Evolutionary conservation across 2,329 filamentous ascomycete species (phyloP), one percentile per base, ranked within the genome.

Genomic region (Mariannaea elegans): DNA sequence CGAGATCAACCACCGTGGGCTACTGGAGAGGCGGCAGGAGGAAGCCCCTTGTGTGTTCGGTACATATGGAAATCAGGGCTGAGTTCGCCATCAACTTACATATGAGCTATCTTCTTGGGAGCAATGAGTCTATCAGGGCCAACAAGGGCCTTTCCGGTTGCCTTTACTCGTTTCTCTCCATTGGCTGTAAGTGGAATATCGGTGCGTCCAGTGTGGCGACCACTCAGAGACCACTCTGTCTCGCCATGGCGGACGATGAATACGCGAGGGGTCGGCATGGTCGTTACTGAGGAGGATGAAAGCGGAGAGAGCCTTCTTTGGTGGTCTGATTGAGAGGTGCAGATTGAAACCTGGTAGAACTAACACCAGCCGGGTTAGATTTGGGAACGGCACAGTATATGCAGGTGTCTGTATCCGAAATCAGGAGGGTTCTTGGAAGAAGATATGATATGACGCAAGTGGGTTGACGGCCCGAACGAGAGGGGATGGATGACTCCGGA

Each of bases 211-310:
- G 94, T 98, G 78, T 97, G 92, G 51, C 88, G 85, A 56, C 93
- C 94, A 67, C 90, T 90, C 46, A 97, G 87, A 5, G 92, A 96
- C 94, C 94, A 98, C 81, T 97, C 93, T 4, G 94, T 98, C 80
- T 97, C 93, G 78, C 94, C 94, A 73, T 97, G 94, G 69, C 94
- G 92, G 74, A 93, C 80, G 67, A 95, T 87, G 80, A 94, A 94
- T 73, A 92, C 88, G 52, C 91, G 85, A 2, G 92, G 91, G 2
- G 89, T 87, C 19, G 72, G 59, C 73, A 74, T 74, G 51, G 39
- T 56, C 31, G 45, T 19, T 8, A 38, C 36, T 21, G 24, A 59
- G 56, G n/a, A 23, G 50, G 23, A 44, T 14, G 42, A 27, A 21
- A 38, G 29, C 29, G 10, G 32, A 46, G 24, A 18, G 36, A 47